Base-by-base conservation (phyloP, 805 yeast genomes). In the Candida rishiriensis region DNA sequence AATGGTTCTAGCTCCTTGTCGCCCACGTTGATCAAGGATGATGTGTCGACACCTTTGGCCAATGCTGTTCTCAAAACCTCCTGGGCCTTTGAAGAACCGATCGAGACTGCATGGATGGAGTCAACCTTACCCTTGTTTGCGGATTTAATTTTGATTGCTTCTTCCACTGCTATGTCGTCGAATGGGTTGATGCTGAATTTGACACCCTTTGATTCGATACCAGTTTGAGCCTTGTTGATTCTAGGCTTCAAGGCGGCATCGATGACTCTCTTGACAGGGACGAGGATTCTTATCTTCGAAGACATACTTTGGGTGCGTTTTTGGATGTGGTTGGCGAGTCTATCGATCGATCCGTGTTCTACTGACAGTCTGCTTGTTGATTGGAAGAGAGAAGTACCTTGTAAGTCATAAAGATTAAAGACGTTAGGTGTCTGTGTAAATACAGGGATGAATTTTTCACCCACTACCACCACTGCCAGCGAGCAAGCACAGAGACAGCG, bases 101-200 rank as follows among this genome's bases (percentile, higher is more conserved):
- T 86, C 3, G 96, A 82, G 12, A 91, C 96, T 6, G 93, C 96
- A 61, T 90, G 97, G 51, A 91, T 82, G 40, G 73, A 70, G 52
- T 88, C 96, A 14, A 89, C 96, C 40, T 77, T 64, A 10, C 63
- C 75, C 57, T 83, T 81, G 62, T 84, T 67, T 33, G 72, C 71
- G 53, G 85, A 88, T 57, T 76, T 81, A 55, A 93, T 76, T 54
- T 83, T 78, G 35, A 90, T 71, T 1, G 98, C 95, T 65, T 93
- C 99, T 68, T 93, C 99, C 42, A 93, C 62, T 9, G 99, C 99
- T 61, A 93, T 93, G 68, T 93, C 99, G 69, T 96, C 93, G 67
- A 93, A 93, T 44, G 99, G 99, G 64, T 93, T 93, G 65, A 91
- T 88, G 60, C 88, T 79, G 72, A 84, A 89, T 69, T 91, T 91